Evolutionary conservation across 192 early-diverging fungal species (phyloP).

Genomic region (Coemansia sp.): DNA sequence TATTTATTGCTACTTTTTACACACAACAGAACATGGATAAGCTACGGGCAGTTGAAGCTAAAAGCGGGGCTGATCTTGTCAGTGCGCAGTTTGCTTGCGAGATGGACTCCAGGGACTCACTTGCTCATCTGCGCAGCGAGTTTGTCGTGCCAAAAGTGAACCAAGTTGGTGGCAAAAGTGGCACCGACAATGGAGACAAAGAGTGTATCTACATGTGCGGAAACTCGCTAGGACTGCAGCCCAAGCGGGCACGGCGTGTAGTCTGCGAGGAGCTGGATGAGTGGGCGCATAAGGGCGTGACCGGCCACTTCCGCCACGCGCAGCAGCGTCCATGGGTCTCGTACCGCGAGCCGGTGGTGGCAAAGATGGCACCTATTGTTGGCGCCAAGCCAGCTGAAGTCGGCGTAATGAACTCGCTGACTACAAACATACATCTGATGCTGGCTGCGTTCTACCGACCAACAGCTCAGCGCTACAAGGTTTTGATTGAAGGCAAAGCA

Average conservation of each 20-base stretch:
- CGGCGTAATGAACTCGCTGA: slow-evolving; percentile 91
- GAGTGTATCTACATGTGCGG: slow-evolving; percentile 84
- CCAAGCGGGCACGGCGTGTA: slow-evolving; percentile 61
- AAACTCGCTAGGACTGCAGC: slow-evolving; percentile 91
- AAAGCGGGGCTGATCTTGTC: slow-evolving; percentile 22
- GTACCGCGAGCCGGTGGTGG: slow-evolving; percentile 76
- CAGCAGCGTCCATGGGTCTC: slow-evolving; percentile 82
- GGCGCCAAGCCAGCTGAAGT: slow-evolving; percentile 68
- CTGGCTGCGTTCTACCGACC: slow-evolving; percentile 94
- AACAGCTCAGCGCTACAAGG: slow-evolving; percentile 68
- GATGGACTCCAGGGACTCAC: slow-evolving; percentile 64
- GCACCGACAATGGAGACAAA: slow-evolving; percentile 16
- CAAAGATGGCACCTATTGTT: slow-evolving; percentile 74
- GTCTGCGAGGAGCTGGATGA: slow-evolving; percentile 89
- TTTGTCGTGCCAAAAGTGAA: slow-evolving; percentile 67
- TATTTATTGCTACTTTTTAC: not conserved
- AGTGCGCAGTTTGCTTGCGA: slow-evolving; percentile 55
- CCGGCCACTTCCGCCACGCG: slow-evolving; percentile 85
- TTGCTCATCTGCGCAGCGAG: slow-evolving; percentile 62
- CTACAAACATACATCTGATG: slow-evolving; percentile 87
- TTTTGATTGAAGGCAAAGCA: slow-evolving; percentile 88
- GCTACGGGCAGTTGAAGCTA: slow-evolving; percentile 15
- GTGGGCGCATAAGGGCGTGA: slow-evolving; percentile 85
- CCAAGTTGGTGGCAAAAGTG: slow-evolving; percentile 37
- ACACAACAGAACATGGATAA: slow-evolving; percentile 22